Evolutionary conservation across 1,139 yeast genomes (phyloP).

Genomic region (Yamadazyma dushanensis): DNA sequence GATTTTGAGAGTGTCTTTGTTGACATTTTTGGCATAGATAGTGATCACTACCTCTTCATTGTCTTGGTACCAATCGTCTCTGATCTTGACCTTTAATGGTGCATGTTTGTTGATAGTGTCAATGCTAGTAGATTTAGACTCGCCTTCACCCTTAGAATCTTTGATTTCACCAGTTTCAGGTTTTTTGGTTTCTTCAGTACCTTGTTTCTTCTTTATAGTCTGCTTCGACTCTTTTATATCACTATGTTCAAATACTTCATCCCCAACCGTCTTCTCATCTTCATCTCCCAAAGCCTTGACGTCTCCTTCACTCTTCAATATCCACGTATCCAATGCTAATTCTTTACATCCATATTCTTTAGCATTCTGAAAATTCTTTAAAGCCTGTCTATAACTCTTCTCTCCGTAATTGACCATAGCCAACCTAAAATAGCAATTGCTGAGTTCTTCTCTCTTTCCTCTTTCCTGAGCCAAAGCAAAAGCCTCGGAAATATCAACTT

Average conservation of each 20-base stretch:
- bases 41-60: conserved; percentile 59
- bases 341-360: conserved; percentile 47
- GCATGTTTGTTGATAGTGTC: conserved; percentile 40
- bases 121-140: conserved; percentile 25
- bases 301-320: conserved; percentile 42
- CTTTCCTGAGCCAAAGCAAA: conserved; percentile 50
- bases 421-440: conserved; percentile 58
- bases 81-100: conserved; percentile 46
- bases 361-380: conserved; percentile 50
- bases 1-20: conserved; percentile 42
- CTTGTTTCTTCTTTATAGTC: background rate
- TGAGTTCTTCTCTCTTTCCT: conserved; percentile 55
- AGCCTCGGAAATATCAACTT: conserved; percentile 56
- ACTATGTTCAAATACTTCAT: too few relatives aligned
- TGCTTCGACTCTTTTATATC: background rate
- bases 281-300: conserved; percentile 7
- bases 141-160: too few relatives aligned
- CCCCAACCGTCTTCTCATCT: background rate
- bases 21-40: conserved; percentile 67
- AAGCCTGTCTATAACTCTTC: conserved; percentile 49
- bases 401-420: conserved; percentile 51
- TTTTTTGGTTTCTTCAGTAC: too few relatives aligned
- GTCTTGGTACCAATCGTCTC: conserved; percentile 83
- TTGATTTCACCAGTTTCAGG: too few relatives aligned
- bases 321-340: conserved; percentile 52